Base-by-base conservation (phyloP, 2,329 filamentous ascomycete genomes). In the Colletotrichum sp. region DNA sequence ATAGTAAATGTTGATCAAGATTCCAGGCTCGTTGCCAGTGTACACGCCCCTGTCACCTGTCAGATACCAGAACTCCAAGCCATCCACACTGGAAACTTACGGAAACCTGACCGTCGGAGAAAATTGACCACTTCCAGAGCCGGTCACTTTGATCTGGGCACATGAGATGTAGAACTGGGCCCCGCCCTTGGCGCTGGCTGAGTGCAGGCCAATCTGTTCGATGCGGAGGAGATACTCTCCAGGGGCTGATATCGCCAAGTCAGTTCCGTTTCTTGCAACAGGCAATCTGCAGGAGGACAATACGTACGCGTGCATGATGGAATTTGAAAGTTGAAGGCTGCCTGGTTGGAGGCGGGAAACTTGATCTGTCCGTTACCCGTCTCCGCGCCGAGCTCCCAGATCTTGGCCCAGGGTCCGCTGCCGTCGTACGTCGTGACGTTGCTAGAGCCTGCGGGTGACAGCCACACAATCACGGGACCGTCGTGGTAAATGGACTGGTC, bases 101-200 rank as follows among this genome's bases (percentile, higher is more conserved):
- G 76, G 76, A 55, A 77, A 73, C 38, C 36, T 73, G 24, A 76
- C 76, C 4, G 75, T 75, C 21, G 65, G 69, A 36, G 69, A 73
- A 30, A 75, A 67, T 43, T 55, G 67, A 26, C 73, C 66, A 52
- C 55, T 58, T 16, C 76, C 76, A 21, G 68, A 65, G 10, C 73
- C 73, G 15, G 76, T 76, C 1, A 85, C 83, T 5, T 72, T 79
- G 32, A 85, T 72, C 76, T 85, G 83, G 3, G 81, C 83, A 55
- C 83, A 85, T 15, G 80, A 79, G n/a, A 84, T 81, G 78, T 84
- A 85, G 81, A 84, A 84, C 79, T 85, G 83, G 24, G 83, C 84
- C 36, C 83, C 83, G 65, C 79, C 79, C 67, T 80, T 77, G 63
- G 65, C 58, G n/a, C 83, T 77, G 18, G 84, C 83, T 2, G 77